Conservation (phyloP, 2,329 filamentous ascomycete genomes). For the Bipolaris sorokiniana region DNA sequence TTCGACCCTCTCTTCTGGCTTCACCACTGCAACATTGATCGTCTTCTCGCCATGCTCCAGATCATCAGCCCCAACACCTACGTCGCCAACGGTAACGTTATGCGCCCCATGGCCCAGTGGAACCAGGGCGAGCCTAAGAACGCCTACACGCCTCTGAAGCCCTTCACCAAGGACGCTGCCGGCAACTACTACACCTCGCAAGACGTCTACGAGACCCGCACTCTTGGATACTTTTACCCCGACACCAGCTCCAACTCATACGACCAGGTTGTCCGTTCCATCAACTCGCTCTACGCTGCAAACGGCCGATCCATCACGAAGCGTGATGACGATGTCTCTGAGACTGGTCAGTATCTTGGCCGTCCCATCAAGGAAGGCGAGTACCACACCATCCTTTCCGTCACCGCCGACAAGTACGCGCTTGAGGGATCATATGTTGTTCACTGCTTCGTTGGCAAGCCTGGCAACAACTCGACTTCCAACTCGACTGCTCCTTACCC, state of each 20-base stretch:
- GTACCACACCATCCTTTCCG: slow-evolving; percentile 43
- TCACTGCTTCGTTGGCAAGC: slow-evolving; percentile 46
- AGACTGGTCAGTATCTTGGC: slow-evolving; percentile 39
- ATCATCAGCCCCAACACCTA: slow-evolving; percentile 72
- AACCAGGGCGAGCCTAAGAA: slow-evolving; percentile 58
- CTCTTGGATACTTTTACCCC: slow-evolving; percentile 53
- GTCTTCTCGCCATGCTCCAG: slow-evolving; percentile 77
- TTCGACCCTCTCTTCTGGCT: slow-evolving; percentile 71
- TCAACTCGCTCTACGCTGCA: slow-evolving; percentile 40
- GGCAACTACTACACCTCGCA: slow-evolving; percentile 55
- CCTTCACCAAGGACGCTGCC: slow-evolving; percentile 41
- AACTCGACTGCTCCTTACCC: slow-evolving; percentile 24
- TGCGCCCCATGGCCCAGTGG: slow-evolving; percentile 44
- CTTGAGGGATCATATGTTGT: slow-evolving; percentile 47
- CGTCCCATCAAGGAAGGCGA: slow-evolving; percentile 43
- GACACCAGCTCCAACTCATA: slow-evolving; percentile 38
- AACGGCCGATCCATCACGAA: slow-evolving; percentile 50
- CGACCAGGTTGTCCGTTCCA: slow-evolving; percentile 32
- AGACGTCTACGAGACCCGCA: slow-evolving; percentile 43
- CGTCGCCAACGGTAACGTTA: slow-evolving; percentile 56
- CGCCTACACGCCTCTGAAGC: slow-evolving; percentile 55
- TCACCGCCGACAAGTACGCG: slow-evolving; percentile 44
- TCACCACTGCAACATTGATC: slow-evolving; percentile 49
- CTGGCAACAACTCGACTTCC: slow-evolving; percentile 34
- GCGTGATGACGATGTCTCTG: slow-evolving; percentile 21